These are phyloP conservation scores for Oidiodendron maius DNA, from an alignment of 495 filamentous ascomycete genomes.

Conservation along the genomic window DNA sequence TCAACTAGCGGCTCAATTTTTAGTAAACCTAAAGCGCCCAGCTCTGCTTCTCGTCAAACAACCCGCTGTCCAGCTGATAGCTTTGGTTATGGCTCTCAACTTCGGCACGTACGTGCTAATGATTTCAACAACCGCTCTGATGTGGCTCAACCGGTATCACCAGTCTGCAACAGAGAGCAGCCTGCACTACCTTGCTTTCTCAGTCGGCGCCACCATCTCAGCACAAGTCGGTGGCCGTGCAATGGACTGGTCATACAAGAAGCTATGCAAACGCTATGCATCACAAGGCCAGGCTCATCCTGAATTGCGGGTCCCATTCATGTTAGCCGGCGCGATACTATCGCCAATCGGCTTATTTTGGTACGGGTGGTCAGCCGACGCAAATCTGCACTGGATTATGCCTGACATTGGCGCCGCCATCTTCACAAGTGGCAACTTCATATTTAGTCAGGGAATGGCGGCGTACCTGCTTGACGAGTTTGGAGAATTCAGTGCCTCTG, in stretches of 20 bases:
- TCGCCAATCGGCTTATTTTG: conserved; percentile 40
- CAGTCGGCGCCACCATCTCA: conserved; percentile 29
- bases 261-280: conserved; percentile 25
- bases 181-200: conserved; percentile 42
- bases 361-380: conserved; percentile 36
- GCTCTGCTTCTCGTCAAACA: no score
- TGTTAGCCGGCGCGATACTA: conserved; percentile 28
- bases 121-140: neutral
- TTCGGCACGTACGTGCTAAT: no score
- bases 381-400: conserved; percentile 45
- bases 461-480: conserved; percentile 20
- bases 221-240: conserved; percentile 18
- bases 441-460: no score
- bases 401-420: conserved; percentile 42
- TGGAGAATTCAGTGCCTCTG: neutral
- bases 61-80: no score
- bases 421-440: conserved; percentile 18
- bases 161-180: conserved; percentile 22
- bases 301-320: conserved; percentile 41
- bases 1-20: no score
- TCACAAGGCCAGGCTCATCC: conserved; percentile 47
- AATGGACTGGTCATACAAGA: conserved; percentile 36
- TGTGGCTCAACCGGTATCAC: conserved; percentile 50
- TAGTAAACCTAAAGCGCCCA: no score
- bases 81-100: no score